These are phyloP conservation scores for Alternaria incomplexa DNA, from an alignment of 2,329 filamentous ascomycete species.

Conservation along the genomic window DNA sequence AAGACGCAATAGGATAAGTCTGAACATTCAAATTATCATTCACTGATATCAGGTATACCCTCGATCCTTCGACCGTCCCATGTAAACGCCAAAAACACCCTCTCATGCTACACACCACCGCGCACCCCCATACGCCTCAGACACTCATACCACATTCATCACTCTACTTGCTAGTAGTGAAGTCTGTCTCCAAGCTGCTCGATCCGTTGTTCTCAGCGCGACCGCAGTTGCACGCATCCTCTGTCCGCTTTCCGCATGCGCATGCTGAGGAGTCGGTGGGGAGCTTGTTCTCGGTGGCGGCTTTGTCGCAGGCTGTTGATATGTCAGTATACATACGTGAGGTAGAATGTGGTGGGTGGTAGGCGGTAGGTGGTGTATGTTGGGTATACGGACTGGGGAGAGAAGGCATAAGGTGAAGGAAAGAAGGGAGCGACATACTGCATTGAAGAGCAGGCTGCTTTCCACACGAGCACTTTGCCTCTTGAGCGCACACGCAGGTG, in stretches of 20 bases:
- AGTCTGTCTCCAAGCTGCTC: constrained; percentile 79
- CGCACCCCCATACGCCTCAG: neutral
- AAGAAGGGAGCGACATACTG: constrained; percentile 50
- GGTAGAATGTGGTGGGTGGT: neutral
- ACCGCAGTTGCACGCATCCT: constrained; percentile 77
- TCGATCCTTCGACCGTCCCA: neutral
- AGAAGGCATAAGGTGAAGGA: constrained; percentile 8
- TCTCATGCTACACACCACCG: constrained; percentile 3
- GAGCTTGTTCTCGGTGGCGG: constrained; percentile 74
- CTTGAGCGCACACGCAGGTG: constrained; percentile 63
- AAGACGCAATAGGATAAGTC: neutral
- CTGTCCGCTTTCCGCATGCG: constrained; percentile 76
- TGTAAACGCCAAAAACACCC: constrained; percentile 14
- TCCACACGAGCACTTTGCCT: constrained; percentile 83
- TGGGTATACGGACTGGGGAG: neutral
- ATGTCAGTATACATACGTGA: constrained; percentile 8
- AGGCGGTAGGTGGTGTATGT: neutral
- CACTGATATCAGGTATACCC: neutral
- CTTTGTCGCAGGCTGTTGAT: constrained; percentile 70
- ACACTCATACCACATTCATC: neutral
- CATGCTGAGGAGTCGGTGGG: constrained; percentile 67
- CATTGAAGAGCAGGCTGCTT: constrained; percentile 86
- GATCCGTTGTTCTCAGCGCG: constrained; percentile 69
- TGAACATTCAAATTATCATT: neutral
- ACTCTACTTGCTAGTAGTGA: constrained; percentile 70